phyloP scores from a whole-genome alignment of 1,284 basidiomycete species.

The Neolentinus lepideus region DNA sequence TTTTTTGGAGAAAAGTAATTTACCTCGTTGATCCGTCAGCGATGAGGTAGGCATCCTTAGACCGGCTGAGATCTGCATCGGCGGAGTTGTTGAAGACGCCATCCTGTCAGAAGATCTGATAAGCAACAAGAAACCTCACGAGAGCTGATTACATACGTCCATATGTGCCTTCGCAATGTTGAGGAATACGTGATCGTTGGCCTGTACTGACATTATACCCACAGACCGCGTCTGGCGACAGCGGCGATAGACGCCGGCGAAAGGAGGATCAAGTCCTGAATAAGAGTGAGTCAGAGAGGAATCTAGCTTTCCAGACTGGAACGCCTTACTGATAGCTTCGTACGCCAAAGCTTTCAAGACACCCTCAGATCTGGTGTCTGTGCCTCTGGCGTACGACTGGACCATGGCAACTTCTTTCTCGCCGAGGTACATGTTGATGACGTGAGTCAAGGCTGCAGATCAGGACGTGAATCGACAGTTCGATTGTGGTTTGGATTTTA shows the following conservation, averaged over 20 bases:
- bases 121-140: not conserved
- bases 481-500: not conserved
- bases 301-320: not conserved
- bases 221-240: slow-evolving; percentile 36
- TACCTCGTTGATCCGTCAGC: not conserved
- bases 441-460: slow-evolving; percentile 35
- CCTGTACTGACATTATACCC: slow-evolving; percentile 32
- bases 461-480: slow-evolving; percentile 13
- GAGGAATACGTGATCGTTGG: slow-evolving; percentile 49
- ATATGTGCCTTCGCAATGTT: slow-evolving; percentile 48
- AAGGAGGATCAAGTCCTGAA: slow-evolving; percentile 15
- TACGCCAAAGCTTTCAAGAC: slow-evolving; percentile 45
- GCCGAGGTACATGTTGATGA: slow-evolving; percentile 56
- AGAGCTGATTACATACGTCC: slow-evolving; percentile 35
- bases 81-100: slow-evolving; percentile 15
- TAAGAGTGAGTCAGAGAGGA: slow-evolving; percentile 8
- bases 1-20: not conserved
- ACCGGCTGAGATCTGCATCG: not conserved
- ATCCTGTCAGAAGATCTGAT: slow-evolving; percentile 12
- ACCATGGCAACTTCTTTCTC: slow-evolving; percentile 31
- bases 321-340: slow-evolving; percentile 58
- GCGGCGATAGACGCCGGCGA: slow-evolving; percentile 43
- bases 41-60: not conserved
- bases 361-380: slow-evolving; percentile 27
- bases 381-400: slow-evolving; percentile 27